Conservation (phyloP, 1,284 basidiomycete genomes). For the Pseudozyma sp. region DNA sequence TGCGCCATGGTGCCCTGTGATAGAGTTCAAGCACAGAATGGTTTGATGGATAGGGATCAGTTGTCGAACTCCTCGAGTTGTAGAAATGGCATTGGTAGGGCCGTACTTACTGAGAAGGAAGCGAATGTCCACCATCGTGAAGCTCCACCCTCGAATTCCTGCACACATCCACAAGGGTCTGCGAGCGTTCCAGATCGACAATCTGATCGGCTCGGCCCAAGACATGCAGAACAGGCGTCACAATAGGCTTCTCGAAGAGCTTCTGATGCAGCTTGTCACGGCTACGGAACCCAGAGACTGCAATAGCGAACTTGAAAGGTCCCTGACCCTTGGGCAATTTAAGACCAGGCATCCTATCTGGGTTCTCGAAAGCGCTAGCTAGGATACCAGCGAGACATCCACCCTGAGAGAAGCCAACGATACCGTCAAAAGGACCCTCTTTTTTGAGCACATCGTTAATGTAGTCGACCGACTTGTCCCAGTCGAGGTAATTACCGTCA, state of each 20-base stretch:
- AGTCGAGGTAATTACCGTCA: conserved; percentile 55
- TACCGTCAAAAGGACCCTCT: conserved; percentile 65
- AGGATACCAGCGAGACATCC: conserved; percentile 59
- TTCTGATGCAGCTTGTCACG: conserved; percentile 50
- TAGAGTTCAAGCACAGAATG: background rate
- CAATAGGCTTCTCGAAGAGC: conserved; percentile 55
- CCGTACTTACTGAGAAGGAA: conserved; percentile 58
- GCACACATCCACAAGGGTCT: conserved; percentile 56
- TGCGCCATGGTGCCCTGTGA: conserved; percentile 62
- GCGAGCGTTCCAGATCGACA: conserved; percentile 54
- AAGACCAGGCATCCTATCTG: conserved; percentile 49
- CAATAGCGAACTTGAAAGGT: conserved; percentile 61
- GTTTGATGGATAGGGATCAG: too few relatives aligned
- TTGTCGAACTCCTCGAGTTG: too few relatives aligned
- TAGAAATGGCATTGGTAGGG: background rate
- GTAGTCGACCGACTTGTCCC: conserved; percentile 57
- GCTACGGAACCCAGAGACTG: conserved; percentile 63
- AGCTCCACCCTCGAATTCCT: conserved; percentile 59
- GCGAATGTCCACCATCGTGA: conserved; percentile 66
- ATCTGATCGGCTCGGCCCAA: conserved; percentile 59
- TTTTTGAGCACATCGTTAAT: conserved; percentile 52
- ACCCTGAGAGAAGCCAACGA: conserved; percentile 66
- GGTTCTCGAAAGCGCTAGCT: conserved; percentile 62
- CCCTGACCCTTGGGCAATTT: conserved; percentile 39
- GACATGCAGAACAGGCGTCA: conserved; percentile 61